Evolutionary conservation across 2,329 filamentous ascomycete genomes (phyloP), one percentile per base, ranked within the genome.

Genomic region (Ampelomyces quisqualis): DNA sequence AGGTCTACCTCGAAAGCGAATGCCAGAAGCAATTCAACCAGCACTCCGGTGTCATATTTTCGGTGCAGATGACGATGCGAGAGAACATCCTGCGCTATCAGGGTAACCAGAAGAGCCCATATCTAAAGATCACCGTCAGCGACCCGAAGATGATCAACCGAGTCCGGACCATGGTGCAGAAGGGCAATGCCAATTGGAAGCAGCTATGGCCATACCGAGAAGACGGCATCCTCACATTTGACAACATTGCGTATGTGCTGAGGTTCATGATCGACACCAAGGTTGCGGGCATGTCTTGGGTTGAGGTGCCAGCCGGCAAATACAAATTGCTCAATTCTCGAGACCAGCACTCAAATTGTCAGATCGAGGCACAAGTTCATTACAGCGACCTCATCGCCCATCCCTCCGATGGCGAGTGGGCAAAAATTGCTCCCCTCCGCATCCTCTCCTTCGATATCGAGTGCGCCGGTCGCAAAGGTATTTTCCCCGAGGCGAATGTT

Each of bases 191-290:
- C 44, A 96, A 97, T 64, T 97, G 89, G 79, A 95, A 91, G 67
- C 83, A 85, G 4, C 77, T 96, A 68, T 98, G 93, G 91, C 79
- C 74, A 14, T 38, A 38, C 8, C 74, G 77, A 10, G 11, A 80
- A 5, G 80, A 79, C 14, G 86, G 86, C 14, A 82, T 97, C 51
- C 79, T 90, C 67, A 97, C 93, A 0, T 98, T 91, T 59, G 93
- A 98, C 73, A 96, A 85, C 55, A 90, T 98, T 42, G 88, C 95
- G 74, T 98, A 96, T 63, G 82, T 97, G 18, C 71, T 97, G 52
- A 81, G 93, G 36, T 97, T 98, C 71, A 98, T 98, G 93, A 91
- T 98, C 34, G 93, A 98, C 68, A 94, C 87, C 54, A 86, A 90
- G 68, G 84, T 98, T 30, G 79, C 86, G 41, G 93, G 93, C 50